Evolutionary conservation across 75 land plant species (phyloP).

Genomic region (Cupressus sempervirens): DNA sequence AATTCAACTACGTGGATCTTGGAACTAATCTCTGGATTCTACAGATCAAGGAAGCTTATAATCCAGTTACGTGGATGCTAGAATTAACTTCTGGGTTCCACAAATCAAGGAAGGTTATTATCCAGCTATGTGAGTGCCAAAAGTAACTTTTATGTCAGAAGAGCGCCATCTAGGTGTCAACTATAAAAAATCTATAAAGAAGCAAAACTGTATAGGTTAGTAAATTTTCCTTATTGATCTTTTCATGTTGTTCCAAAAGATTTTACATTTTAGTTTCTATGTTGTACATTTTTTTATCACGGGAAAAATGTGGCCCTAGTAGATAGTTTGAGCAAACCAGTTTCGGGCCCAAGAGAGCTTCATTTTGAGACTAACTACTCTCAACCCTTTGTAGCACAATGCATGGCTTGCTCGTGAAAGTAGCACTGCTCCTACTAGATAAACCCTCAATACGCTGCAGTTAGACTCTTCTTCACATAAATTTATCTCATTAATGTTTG

Average conservation of each 20-base stretch:
- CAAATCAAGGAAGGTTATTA: conserved; percentile 18
- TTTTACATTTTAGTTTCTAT: neutral
- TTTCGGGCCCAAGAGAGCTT: conserved; percentile 45
- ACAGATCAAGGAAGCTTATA: too few relatives aligned
- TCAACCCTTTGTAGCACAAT: conserved; percentile 45
- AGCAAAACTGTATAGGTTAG: conserved; percentile 30
- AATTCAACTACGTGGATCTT: too few relatives aligned
- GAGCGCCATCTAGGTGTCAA: conserved; percentile 29
- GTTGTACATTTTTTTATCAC: neutral
- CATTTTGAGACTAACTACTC: conserved; percentile 53
- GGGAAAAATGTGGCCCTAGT: conserved; percentile 46
- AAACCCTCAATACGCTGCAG: conserved; percentile 59
- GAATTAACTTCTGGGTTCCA: too few relatives aligned
- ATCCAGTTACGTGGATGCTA: too few relatives aligned
- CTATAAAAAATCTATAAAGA: conserved; percentile 30
- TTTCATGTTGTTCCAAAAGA: neutral
- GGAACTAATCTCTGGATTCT: too few relatives aligned
- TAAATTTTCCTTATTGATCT: neutral
- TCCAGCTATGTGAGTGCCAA: conserved; percentile 16
- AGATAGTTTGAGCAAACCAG: conserved; percentile 38
- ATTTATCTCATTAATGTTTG: conserved; percentile 49
- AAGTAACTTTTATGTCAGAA: conserved; percentile 21
- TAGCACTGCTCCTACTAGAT: conserved; percentile 71
- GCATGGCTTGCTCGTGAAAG: conserved; percentile 67
- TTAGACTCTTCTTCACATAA: conserved; percentile 49